These are phyloP conservation scores for Candida albicans DNA, from an alignment of 1,139 yeast genomes.

Conservation along the genomic window DNA sequence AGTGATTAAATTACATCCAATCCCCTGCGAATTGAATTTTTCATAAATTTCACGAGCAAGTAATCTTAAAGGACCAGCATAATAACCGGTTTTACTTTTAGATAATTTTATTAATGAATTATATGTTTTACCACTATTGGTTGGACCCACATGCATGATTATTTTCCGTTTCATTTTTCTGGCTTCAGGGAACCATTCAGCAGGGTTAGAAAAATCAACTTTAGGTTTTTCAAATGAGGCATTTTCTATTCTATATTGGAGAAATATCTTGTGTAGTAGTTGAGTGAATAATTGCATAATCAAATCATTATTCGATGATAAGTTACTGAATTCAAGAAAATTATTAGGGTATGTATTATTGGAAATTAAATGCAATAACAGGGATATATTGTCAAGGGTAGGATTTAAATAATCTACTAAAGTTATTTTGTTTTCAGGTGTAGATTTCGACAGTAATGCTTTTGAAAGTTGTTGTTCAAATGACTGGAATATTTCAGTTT, in stretches of 20 bases:
- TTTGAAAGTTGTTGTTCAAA: not conserved
- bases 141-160: slow-evolving; percentile 93
- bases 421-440: not conserved
- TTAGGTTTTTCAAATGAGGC: slow-evolving; percentile 16
- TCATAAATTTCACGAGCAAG: slow-evolving; percentile 91
- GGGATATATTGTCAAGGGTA: slow-evolving; percentile 20
- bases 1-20: slow-evolving; percentile 80
- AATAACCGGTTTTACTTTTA: slow-evolving; percentile 76
- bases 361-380: slow-evolving; percentile 21
- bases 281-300: slow-evolving; percentile 23
- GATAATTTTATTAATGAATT: slow-evolving; percentile 71
- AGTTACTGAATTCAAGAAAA: slow-evolving; percentile 19
- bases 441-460: not conserved
- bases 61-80: slow-evolving; percentile 91
- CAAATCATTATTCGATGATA: slow-evolving; percentile 20
- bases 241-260: slow-evolving; percentile 17
- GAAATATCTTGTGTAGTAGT: slow-evolving; percentile 24
- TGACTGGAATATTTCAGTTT: not conserved
- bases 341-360: slow-evolving; percentile 21
- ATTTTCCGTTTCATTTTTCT: slow-evolving; percentile 76
- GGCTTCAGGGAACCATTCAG: slow-evolving; percentile 88
- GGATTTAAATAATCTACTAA: slow-evolving; percentile 35
- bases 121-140: slow-evolving; percentile 95
- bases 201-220: slow-evolving; percentile 66
- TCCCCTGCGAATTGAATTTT: slow-evolving; percentile 62